Evolutionary conservation across 768 basidiomycete species (phyloP).

Genomic region (Tephrocybe rancida): DNA sequence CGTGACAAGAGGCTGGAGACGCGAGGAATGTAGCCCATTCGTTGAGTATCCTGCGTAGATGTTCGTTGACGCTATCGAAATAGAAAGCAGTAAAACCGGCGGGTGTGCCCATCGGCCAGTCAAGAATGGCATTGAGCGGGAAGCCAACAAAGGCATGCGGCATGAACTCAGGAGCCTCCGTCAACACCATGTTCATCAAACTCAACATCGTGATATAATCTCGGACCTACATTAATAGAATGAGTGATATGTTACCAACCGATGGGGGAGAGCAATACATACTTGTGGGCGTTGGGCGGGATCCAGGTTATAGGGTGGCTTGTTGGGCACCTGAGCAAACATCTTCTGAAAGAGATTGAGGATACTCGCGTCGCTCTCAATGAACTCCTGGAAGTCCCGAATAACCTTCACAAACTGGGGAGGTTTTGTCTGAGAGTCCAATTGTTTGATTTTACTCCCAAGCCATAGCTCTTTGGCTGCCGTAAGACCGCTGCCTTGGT

Average conservation of each 20-base stretch:
- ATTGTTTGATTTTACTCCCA: background rate
- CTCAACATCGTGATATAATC: conserved; percentile 41
- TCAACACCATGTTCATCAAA: conserved; percentile 43
- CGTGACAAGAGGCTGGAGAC: conserved; percentile 41
- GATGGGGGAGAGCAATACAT: background rate
- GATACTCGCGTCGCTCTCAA: conserved; percentile 2
- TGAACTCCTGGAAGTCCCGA: conserved; percentile 5
- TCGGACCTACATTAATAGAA: conserved; percentile 26
- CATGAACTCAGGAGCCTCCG: conserved; percentile 42
- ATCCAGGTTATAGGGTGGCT: conserved; percentile 6
- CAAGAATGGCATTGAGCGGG: conserved; percentile 48
- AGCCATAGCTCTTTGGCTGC: conserved; percentile 1
- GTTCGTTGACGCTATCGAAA: conserved; percentile 43
- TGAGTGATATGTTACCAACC: too few species aligned
- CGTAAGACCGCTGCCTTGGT: too few species aligned
- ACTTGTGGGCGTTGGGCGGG: conserved; percentile 7
- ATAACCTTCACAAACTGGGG: background rate
- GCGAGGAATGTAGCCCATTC: conserved; percentile 51
- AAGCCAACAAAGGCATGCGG: conserved; percentile 42
- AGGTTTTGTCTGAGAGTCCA: background rate
- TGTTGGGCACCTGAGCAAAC: conserved; percentile 11
- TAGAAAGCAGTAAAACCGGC: conserved; percentile 35
- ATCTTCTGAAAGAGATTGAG: conserved; percentile 3
- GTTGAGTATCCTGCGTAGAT: conserved; percentile 49
- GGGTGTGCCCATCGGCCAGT: conserved; percentile 37